Conservation (phyloP, 306 rosid genomes). For the Hippophae tibetana region DNA sequence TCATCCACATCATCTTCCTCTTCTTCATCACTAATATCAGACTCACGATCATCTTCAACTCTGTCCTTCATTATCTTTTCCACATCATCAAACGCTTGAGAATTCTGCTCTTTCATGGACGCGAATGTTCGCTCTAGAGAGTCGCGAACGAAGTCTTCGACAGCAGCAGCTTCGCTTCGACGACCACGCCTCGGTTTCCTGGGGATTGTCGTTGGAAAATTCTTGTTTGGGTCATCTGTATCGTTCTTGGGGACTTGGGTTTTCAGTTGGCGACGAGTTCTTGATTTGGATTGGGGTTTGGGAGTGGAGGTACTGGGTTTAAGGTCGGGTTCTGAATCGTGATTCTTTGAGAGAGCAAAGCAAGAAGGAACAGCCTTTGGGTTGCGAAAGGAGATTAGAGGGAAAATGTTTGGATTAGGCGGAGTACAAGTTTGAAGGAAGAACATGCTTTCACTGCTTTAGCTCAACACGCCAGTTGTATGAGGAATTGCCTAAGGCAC, state of each 20-base stretch:
- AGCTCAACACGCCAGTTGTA: constrained; percentile 8
- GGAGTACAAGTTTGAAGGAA: constrained; percentile 14
- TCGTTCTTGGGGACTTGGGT: constrained; percentile 10
- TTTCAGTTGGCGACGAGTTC: constrained; percentile 11
- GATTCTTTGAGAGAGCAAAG: constrained; percentile 28
- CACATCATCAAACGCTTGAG: constrained; percentile 35
- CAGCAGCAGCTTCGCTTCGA: constrained; percentile 68
- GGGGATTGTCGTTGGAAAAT: constrained; percentile 39
- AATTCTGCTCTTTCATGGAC: constrained; percentile 46
- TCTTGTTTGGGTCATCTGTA: constrained; percentile 15
- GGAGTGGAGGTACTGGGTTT: constrained; percentile 13
- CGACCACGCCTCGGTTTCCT: constrained; percentile 76
- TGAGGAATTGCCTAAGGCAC: not conserved
- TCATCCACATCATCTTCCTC: constrained; percentile 18
- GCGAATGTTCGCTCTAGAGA: constrained; percentile 53
- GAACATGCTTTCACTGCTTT: constrained; percentile 8
- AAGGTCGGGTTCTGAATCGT: constrained; percentile 34
- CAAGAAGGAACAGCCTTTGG: constrained; percentile 35
- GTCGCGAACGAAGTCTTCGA: constrained; percentile 55
- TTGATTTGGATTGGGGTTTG: constrained; percentile 21
- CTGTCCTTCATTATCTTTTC: constrained; percentile 44
- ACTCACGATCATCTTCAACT: constrained; percentile 10
- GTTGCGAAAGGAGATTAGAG: constrained; percentile 14
- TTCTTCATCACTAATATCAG: constrained; percentile 16
- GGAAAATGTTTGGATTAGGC: constrained; percentile 6